phyloP scores from a whole-genome alignment of 495 filamentous ascomycete species.

The Chaetomium fimeti region DNA sequence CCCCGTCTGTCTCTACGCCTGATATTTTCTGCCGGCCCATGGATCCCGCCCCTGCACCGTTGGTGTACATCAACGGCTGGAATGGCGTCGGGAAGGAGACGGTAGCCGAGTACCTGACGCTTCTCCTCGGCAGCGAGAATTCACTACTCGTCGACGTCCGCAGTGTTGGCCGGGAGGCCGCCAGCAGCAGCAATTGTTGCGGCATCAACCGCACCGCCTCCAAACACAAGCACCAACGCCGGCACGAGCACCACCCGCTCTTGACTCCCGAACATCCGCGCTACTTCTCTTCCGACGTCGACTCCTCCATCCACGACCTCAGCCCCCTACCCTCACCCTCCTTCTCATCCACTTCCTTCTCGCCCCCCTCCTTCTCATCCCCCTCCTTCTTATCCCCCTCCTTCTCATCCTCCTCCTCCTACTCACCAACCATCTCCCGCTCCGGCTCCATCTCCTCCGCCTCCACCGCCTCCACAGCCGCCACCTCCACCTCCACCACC shows the following conservation, averaged over 20 bases:
- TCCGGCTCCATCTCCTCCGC: constrained; percentile 14
- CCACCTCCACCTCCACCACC: neutral
- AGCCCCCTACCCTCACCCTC: neutral
- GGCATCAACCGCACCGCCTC: neutral
- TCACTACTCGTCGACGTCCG: constrained; percentile 30
- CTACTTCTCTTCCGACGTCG: constrained; percentile 24
- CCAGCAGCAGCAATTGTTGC: neutral
- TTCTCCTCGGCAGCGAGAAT: constrained; percentile 31
- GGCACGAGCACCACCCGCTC: constrained; percentile 15
- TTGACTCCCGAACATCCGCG: constrained; percentile 29
- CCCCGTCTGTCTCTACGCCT: constrained; percentile 6
- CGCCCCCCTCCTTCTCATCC: constrained; percentile 1
- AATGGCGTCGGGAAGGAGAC: constrained; percentile 35
- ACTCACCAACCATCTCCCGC: neutral
- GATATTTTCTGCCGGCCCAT: constrained; percentile 25
- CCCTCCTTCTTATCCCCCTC: too few relatives aligned
- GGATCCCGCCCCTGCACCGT: constrained; percentile 27
- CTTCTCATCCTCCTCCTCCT: constrained; percentile 5
- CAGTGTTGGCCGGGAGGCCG: constrained; percentile 17
- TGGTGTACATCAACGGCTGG: constrained; percentile 36
- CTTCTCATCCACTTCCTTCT: constrained; percentile 5
- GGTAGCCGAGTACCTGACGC: constrained; percentile 31
- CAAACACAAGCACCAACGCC: constrained; percentile 9
- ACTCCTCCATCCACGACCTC: neutral
- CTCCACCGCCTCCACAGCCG: constrained; percentile 4